Percentiles rank a stretch among this genome's conserved stretches.
Conservation (phyloP, 2,329 filamentous ascomycete genomes). For the Colletotrichum sp. region DNA sequence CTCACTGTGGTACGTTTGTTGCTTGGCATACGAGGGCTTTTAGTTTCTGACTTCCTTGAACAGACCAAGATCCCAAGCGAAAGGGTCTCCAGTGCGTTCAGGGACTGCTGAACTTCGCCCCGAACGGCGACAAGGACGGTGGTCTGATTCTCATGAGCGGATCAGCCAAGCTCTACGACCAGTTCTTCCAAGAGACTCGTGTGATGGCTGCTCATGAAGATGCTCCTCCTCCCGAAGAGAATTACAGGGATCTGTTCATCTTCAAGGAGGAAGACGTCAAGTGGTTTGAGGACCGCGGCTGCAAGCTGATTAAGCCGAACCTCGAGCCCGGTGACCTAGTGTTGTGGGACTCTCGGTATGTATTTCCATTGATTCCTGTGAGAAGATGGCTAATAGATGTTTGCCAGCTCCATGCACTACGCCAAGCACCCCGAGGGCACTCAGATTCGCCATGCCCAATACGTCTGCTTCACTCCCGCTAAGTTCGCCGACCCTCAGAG, state of each 20-base stretch:
- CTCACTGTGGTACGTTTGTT: background rate
- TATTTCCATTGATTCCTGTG: rapidly evolving
- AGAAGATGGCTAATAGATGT: background rate
- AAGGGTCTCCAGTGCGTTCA: constrained; percentile 38
- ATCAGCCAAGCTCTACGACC: constrained; percentile 42
- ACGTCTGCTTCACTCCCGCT: constrained; percentile 39
- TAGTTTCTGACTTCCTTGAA: rapidly evolving
- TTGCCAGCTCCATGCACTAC: constrained; percentile 18
- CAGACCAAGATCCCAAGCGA: constrained; percentile 37
- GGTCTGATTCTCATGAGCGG: constrained; percentile 50
- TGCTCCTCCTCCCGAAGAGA: constrained; percentile 2
- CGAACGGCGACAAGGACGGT: constrained; percentile 49
- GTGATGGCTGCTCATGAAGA: constrained; percentile 28
- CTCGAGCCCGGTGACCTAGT: constrained; percentile 30
- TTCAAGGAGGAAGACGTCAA: constrained; percentile 43
- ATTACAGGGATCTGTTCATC: constrained; percentile 39
- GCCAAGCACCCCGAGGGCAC: constrained; percentile 35
- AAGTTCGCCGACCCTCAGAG: constrained; percentile 35
- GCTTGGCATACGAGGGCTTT: rapidly evolving
- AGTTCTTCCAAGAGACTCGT: constrained; percentile 41
- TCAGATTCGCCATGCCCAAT: constrained; percentile 38
- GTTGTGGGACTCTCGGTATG: constrained; percentile 35
- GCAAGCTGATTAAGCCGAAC: constrained; percentile 19
- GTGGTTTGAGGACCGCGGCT: constrained; percentile 25
- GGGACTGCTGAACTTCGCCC: constrained; percentile 48